Evolutionary conservation across 1,284 basidiomycete genomes (phyloP).

Genomic region (Trametes pubescens): DNA sequence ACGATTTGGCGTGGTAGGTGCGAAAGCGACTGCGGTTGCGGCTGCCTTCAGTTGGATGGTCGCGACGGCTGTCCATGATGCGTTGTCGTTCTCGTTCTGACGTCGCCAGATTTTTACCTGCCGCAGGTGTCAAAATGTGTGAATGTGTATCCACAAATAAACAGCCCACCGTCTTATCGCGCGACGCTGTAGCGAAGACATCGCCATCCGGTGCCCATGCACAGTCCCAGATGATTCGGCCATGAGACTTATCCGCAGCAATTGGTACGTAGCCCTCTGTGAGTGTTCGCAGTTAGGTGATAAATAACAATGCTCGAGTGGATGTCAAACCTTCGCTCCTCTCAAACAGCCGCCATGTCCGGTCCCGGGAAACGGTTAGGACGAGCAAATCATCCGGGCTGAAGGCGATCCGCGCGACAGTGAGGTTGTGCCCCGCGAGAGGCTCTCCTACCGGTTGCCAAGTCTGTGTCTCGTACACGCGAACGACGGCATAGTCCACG

Average conservation of each 20-base stretch:
- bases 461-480: constrained; percentile 78
- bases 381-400: constrained; percentile 83
- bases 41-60: constrained; percentile 70
- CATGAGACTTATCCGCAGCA: constrained; percentile 84
- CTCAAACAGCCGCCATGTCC: constrained; percentile 91
- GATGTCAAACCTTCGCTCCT: constrained; percentile 48
- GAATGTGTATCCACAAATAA: neutral
- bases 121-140: neutral
- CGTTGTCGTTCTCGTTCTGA: constrained; percentile 41
- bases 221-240: constrained; percentile 96
- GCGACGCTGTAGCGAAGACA: constrained; percentile 91
- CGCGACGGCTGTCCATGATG: constrained; percentile 58
- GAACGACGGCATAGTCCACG: constrained; percentile 89
- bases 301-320: neutral
- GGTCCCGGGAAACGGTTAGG: constrained; percentile 89
- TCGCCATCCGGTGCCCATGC: constrained; percentile 80
- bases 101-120: constrained; percentile 80
- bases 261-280: constrained; percentile 65
- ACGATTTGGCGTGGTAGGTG: constrained; percentile 46
- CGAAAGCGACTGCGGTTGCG: constrained; percentile 77
- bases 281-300: neutral
- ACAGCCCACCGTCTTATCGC: constrained; percentile 88
- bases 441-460: constrained; percentile 78
- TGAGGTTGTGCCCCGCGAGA: constrained; percentile 86
- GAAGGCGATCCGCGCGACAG: constrained; percentile 91